Evolutionary conservation across 2,329 filamentous ascomycete genomes (phyloP).

Genomic region (Coniochaeta sp.): DNA sequence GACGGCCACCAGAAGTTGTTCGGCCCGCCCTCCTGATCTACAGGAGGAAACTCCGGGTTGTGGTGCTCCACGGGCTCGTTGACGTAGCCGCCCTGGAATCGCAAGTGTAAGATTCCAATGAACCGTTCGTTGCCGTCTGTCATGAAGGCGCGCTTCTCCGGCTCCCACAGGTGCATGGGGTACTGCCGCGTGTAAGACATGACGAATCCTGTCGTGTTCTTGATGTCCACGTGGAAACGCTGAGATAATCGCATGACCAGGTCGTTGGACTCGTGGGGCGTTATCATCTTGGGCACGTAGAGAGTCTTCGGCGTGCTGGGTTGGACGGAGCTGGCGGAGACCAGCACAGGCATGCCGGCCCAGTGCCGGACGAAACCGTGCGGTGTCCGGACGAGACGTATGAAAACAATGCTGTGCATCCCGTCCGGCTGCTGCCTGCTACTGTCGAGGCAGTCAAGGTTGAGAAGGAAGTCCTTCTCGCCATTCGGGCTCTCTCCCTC

Average conservation of each 20-base stretch:
- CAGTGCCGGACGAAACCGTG: background rate
- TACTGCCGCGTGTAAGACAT: background rate
- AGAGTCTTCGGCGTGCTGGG: background rate
- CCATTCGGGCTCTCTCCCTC: background rate
- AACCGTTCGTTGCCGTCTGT: background rate
- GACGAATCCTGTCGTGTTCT: background rate
- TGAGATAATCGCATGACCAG: background rate
- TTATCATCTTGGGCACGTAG: background rate
- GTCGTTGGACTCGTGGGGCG: background rate
- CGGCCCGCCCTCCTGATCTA: background rate
- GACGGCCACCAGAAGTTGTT: slow-evolving; percentile 1
- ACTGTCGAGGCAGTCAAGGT: background rate
- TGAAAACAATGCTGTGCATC: slow-evolving; percentile 1
- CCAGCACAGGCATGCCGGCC: background rate
- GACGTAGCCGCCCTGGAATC: background rate
- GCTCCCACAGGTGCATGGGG: background rate
- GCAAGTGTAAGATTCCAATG: background rate
- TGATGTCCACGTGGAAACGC: background rate
- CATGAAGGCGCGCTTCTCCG: background rate
- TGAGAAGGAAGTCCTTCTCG: background rate
- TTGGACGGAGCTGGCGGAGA: background rate
- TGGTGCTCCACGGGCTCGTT: background rate
- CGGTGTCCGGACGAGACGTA: background rate
- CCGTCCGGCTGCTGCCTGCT: background rate
- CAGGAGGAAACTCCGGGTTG: background rate